phyloP scores from a whole-genome alignment of 495 filamentous ascomycete genomes.

The Pseudoneurospora amorphoporcata region DNA sequence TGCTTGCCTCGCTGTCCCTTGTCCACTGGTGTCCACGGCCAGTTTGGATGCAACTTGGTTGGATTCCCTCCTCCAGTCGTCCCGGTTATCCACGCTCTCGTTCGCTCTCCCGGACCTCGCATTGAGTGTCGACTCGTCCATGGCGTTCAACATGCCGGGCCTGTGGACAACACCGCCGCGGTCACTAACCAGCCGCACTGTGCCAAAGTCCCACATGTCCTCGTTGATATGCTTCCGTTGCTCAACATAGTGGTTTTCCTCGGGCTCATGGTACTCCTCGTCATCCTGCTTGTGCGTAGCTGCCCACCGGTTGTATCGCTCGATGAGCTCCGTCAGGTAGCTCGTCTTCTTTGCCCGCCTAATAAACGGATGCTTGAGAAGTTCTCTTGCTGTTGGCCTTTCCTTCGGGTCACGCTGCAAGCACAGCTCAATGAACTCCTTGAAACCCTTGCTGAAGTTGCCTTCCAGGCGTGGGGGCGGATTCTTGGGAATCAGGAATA shows the following conservation, averaged over 20 bases:
- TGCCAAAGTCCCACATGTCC: constrained; percentile 95
- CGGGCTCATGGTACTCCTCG: constrained; percentile 27
- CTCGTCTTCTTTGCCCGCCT: constrained; percentile 81
- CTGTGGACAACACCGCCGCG: constrained; percentile 38
- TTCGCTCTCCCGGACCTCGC: constrained; percentile 40
- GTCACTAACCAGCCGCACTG: constrained; percentile 60
- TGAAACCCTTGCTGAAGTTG: constrained; percentile 81
- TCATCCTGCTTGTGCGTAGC: constrained; percentile 58
- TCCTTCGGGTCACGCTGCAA: constrained; percentile 79
- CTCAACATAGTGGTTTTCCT: constrained; percentile 28
- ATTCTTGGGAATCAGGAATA: constrained; percentile 96
- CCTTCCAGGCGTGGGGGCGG: constrained; percentile 74
- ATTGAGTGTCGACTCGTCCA: constrained; percentile 69
- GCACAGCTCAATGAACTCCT: constrained; percentile 86
- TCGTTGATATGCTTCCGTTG: constrained; percentile 43
- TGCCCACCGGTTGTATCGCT: constrained; percentile 79
- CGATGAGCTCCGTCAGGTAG: constrained; percentile 86
- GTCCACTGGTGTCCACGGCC: constrained; percentile 14
- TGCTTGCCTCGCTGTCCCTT: constrained; percentile 29
- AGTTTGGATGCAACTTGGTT: constrained; percentile 30
- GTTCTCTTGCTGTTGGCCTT: constrained; percentile 74
- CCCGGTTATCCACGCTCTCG: constrained; percentile 38
- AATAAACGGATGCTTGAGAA: constrained; percentile 85
- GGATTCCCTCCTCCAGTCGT: constrained; percentile 30
- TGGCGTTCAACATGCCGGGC: constrained; percentile 46